phyloP scores from a whole-genome alignment of 495 filamentous ascomycete genomes.

The Xylaria longipes region DNA sequence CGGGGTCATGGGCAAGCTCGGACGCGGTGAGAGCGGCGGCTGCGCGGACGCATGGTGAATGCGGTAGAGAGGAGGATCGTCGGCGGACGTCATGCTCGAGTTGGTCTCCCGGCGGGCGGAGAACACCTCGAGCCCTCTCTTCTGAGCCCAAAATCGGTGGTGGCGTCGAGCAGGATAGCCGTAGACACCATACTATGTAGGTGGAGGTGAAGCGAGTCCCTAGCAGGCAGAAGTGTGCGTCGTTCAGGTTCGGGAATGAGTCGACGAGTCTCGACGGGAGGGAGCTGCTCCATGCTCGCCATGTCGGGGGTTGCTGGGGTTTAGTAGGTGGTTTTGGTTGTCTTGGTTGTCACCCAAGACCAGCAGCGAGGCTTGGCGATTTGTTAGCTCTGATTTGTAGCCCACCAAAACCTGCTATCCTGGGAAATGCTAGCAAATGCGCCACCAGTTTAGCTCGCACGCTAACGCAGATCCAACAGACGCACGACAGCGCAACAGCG shows the following conservation, averaged over 20 bases:
- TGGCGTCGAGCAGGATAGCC: neutral
- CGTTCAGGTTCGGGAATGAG: neutral
- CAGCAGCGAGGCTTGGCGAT: slow-evolving; percentile 20
- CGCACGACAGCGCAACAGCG: slow-evolving; percentile 14
- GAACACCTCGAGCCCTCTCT: slow-evolving; percentile 17
- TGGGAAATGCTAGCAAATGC: neutral
- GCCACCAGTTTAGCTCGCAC: slow-evolving; percentile 3
- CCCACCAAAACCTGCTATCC: slow-evolving; percentile 19
- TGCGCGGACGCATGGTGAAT: slow-evolving; percentile 14
- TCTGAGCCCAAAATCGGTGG: slow-evolving; percentile 15
- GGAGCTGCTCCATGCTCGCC: slow-evolving; percentile 4
- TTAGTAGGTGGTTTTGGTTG: slow-evolving; percentile 18
- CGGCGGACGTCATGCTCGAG: slow-evolving; percentile 22
- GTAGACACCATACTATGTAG: slow-evolving; percentile 5
- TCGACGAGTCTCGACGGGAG: slow-evolving; percentile 2
- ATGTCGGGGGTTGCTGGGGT: slow-evolving; percentile 20
- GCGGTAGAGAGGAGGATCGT: slow-evolving; percentile 11
- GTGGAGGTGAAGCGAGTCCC: neutral
- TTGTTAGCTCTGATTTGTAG: slow-evolving; percentile 12
- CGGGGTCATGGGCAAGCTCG: neutral
- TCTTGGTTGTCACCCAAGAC: slow-evolving; percentile 4
- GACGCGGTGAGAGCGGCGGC: neutral
- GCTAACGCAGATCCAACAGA: slow-evolving; percentile 24
- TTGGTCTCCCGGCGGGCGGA: slow-evolving; percentile 11
- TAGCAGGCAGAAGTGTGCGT: neutral